These are phyloP conservation scores for Apophysomyces elegans DNA, from an alignment of 371 early-diverging fungal species.

Conservation along the genomic window DNA sequence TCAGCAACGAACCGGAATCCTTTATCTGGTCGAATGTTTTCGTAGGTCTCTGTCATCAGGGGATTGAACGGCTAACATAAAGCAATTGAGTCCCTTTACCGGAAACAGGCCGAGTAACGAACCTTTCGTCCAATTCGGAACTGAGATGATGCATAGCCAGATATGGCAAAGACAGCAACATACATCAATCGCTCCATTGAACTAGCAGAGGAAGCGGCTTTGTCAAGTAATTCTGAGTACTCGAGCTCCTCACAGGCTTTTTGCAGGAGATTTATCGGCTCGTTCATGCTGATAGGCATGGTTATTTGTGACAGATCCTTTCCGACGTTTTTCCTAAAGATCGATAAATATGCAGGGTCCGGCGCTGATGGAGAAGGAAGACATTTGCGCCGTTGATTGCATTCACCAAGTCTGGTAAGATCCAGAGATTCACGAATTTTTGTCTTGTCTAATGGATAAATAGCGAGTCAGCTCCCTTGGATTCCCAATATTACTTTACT, in stretches of 20 bases:
- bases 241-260: slow-evolving; percentile 89
- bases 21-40: slow-evolving; percentile 79
- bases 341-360: slow-evolving; percentile 75
- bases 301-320: slow-evolving; percentile 91
- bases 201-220: slow-evolving; percentile 63
- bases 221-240: slow-evolving; percentile 80
- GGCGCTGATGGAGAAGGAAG: slow-evolving; percentile 78
- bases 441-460: neutral
- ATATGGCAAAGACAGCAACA: slow-evolving; percentile 85
- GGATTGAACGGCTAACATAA: slow-evolving; percentile 86
- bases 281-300: slow-evolving; percentile 93
- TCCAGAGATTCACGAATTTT: slow-evolving; percentile 8
- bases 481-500: neutral
- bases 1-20: slow-evolving; percentile 84
- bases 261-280: slow-evolving; percentile 90
- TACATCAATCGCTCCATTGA: slow-evolving; percentile 79
- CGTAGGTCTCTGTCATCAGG: slow-evolving; percentile 94
- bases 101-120: neutral
- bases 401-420: slow-evolving; percentile 3
- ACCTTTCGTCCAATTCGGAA: slow-evolving; percentile 81
- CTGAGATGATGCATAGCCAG: slow-evolving; percentile 82
- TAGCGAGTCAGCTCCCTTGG: neutral
- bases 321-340: slow-evolving; percentile 91
- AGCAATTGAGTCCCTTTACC: neutral
- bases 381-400: slow-evolving; percentile 51